Evolutionary conservation across 2,329 filamentous ascomycete species (phyloP), one percentile per base, ranked within the genome.

Genomic region (Trichoderma sp.): DNA sequence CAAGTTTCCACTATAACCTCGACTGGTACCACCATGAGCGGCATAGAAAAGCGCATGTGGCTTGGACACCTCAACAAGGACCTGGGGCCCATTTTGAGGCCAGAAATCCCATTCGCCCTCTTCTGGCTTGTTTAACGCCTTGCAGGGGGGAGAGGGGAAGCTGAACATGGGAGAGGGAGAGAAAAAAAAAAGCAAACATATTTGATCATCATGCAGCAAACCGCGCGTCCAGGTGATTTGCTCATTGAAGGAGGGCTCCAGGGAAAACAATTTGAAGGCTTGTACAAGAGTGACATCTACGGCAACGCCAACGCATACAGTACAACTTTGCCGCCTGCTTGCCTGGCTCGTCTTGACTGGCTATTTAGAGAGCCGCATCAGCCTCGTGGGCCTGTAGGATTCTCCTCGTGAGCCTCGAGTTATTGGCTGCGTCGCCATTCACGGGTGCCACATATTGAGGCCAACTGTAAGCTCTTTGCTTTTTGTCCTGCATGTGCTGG

Each of bases 1-100:
- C 15, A 30, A 8, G 26, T 72, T 62, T 62, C 43, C 30, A 30
- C 61, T 21, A 21, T 21, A 34, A 53, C 28, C 60, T 69, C 26
- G 60, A 32, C 58, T 62, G 47, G 58, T 71, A 43, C 61, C n/a
- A 64, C 69, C 69, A 43, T 57, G 24, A 34, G 26, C 69, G 30
- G 58, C 67, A 56, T 63, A 63, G 18, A 11, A 53, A 30, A 53
- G 21, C 47, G 47, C 47, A 53, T 24, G 57, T 70, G 67, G 67
- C 67, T 70, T 51, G 21, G 56, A 21, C 58, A 70, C 43, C 32
- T 56, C 8, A 15, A 51, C 47, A 6, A 65, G 21, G 30, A 26
- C 47, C 24, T 28, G 32, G 32, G 60, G 34, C 60, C 30, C 8
- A 14, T 36, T 53, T 4, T 21, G 68, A 32, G n/a, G 68, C 43